Base-by-base conservation (phyloP, 306 rosid species). In the Amphicarpaea edgeworthii region DNA sequence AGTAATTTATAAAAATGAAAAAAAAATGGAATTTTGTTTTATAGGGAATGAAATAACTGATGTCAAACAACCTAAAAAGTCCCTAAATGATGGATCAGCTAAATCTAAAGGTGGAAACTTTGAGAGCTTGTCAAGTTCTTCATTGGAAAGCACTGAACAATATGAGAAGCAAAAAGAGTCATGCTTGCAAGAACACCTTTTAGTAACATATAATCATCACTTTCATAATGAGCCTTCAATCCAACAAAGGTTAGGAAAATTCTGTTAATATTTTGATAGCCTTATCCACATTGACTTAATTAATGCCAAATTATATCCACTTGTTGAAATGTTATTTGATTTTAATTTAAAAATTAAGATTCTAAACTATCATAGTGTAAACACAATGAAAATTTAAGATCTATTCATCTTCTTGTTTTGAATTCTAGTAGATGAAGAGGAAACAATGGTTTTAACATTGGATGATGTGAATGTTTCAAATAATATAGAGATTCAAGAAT, bases 171-270 rank as follows among this genome's bases (percentile, higher is more conserved):
- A 60, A 40, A 59, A 63, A 32, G 86, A 82, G 32, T 70, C 50
- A 57, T 20, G 64, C 23, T 78, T 73, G 46, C 75, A 66, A 62
- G 77, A 78, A 57, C 71, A 61, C 70, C 70, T 42, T 10, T 59
- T 37, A 37, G 82, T 72, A 58, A 75, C 81, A 20, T 32, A n/a
- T 72, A 51, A 73, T 68, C 57, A 80, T 70, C 82, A 45, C 47
- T 71, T 85, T 68, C 77, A 79, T 57, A 65, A 72, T 8, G 80
- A 81, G 46, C 16, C 79, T 80, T 82, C 90, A 68, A 74, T 57
- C n/a, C 49, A 79, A 57, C 86, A n/a, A 85, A 85, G 91, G 96
- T 88, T 53, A 66, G 88, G 46, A 66, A 6, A 42, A 72, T 72
- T 61, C 55, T 69, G 8, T 12, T 72, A 8, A 51, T 46, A 64